Evolutionary conservation across 176 grass and related monocot genomes (phyloP).

Genomic region (Oryza officinalis): DNA sequence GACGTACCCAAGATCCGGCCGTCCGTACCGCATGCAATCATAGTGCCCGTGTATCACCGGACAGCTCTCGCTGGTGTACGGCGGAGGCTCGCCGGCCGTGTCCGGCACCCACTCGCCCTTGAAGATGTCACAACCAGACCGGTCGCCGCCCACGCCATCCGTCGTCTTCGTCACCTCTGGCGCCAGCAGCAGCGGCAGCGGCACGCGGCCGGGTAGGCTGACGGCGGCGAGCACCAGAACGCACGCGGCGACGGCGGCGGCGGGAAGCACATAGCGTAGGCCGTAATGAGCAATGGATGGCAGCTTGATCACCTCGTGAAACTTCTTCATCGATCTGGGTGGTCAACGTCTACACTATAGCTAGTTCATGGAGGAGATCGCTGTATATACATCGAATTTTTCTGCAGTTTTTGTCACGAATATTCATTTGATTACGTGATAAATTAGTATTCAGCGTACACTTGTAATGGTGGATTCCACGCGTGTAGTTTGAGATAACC

Average conservation of each 20-base stretch:
- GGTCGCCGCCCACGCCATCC: not conserved
- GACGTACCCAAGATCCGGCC: conserved; percentile 51
- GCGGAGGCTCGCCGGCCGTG: conserved; percentile 12
- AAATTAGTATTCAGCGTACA: not conserved
- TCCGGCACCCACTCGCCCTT: conserved; percentile 50
- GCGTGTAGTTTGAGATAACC: not conserved
- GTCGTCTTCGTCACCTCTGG: not conserved
- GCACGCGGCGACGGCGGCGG: conserved; percentile 7
- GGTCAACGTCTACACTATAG: too few relatives aligned
- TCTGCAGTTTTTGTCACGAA: not conserved
- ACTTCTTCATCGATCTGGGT: not conserved
- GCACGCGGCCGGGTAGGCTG: not conserved
- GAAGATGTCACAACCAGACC: conserved; percentile 32
- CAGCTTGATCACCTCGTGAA: conserved; percentile 3
- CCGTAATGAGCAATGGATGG: not conserved
- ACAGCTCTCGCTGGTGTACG: conserved; percentile 54
- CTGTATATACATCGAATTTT: not conserved
- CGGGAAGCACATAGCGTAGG: not conserved
- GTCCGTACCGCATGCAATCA: conserved; percentile 57
- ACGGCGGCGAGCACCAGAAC: conserved; percentile 19
- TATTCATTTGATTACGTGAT: not conserved
- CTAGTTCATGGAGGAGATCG: too few relatives aligned
- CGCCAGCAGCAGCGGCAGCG: not conserved
- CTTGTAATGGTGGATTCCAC: conserved; percentile 41
- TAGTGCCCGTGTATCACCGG: conserved; percentile 60